Conservation (phyloP, 306 rosid genomes). For the Quercus suber region DNA sequence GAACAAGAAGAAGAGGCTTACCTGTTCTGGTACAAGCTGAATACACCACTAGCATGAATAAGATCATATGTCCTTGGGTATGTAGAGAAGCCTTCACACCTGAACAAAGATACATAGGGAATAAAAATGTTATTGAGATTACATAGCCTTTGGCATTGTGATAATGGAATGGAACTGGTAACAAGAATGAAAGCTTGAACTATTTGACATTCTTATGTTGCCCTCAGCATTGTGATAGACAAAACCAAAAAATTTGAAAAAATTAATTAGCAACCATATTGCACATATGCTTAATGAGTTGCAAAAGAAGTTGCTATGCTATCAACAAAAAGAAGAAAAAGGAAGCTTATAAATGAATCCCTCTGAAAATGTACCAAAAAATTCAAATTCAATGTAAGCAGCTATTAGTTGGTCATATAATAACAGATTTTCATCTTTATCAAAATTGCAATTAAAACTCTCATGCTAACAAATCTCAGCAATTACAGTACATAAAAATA, state of each 20-base stretch:
- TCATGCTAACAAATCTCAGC: neutral
- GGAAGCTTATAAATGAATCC: neutral
- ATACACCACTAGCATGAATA: conserved; percentile 77
- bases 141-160: neutral
- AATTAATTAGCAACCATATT: neutral
- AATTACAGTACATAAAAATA: neutral
- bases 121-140: conserved; percentile 15
- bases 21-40: conserved; percentile 71
- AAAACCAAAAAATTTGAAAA: neutral
- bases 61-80: conserved; percentile 97
- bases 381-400: neutral
- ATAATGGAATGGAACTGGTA: neutral
- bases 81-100: conserved; percentile 99
- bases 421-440: neutral
- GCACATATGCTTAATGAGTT: neutral
- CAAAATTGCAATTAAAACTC: neutral
- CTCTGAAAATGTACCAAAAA: neutral
- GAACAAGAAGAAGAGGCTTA: conserved; percentile 44
- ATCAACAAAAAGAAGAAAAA: neutral
- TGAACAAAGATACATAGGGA: conserved; percentile 30
- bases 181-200: neutral
- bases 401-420: neutral
- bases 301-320: conserved; percentile 2
- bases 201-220: neutral
- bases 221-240: neutral